Evolutionary conservation across 2,329 filamentous ascomycete species (phyloP), one percentile per base, ranked within the genome.

Genomic region (Byssoonygena ceratinophila): DNA sequence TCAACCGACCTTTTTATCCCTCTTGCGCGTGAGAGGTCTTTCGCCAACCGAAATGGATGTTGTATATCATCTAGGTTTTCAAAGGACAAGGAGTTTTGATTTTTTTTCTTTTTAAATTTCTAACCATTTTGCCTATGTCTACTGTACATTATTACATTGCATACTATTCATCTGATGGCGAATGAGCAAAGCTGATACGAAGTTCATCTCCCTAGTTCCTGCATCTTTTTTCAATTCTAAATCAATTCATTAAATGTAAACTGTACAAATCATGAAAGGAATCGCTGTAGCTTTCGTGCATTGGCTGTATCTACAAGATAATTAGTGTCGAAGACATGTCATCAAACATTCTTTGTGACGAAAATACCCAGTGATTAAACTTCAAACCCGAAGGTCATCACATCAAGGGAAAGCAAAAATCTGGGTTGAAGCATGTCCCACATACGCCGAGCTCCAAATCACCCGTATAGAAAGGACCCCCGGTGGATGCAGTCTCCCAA

Each of bases 381-480:
- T n/a, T n/a, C n/a, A n/a, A n/a, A n/a, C n/a, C n/a, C n/a, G n/a
- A n/a, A n/a, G n/a, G n/a, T n/a, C n/a, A n/a, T n/a, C n/a, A n/a
- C n/a, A n/a, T n/a, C n/a, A 43, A 43, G 9, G 16, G 14, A 43
- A 29, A 16, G 29, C 2, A n/a, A 27, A 23, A 29, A 32, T 27
- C 3, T 20, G 4, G n/a, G n/a, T 20, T 20, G 20, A 32, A n/a
- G 18, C 20, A 32, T 45, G 16, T n/a, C 25, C 25, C 18, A 9
- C 18, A 20, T 32, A 32, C 43, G 43, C 43, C 43, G 31, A 45
- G 23, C 43, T 31, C 43, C 43, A 32, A 45, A 32, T 45, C 27
- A 31, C 27, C n/a, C 25, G 16, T 45, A 7, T 20, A 32, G 29
- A 14, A 12, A n/a, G 14, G 22, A 6, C 20, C 22, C 16, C 23